Evolutionary conservation across 140 eudicot genomes (phyloP), one percentile per base, ranked within the genome.

Genomic region (Flaveria floridana): DNA sequence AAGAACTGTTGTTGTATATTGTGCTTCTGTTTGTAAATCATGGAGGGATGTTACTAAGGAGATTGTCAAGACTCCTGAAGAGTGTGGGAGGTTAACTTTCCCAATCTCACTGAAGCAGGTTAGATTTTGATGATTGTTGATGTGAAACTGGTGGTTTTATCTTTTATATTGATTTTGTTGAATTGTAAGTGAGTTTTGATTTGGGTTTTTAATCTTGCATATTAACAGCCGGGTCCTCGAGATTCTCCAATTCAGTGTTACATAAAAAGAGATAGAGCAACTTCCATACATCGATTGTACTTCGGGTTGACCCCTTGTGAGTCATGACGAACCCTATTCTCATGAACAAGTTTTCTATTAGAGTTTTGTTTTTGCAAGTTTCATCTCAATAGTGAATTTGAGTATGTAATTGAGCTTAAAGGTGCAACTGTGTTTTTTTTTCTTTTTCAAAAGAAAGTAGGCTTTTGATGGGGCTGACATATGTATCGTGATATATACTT

Each of bases 31-130:
- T 72, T 93, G 99, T 74, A 90, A 85, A 77, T 86, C 99, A 28
- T 93, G 99, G 99, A 88, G 99, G 70, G 89, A 90, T 59, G 58
- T 93, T 65, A 93, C 99, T 1, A 93, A 90, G 83, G 99, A 90
- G 80, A 90, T 88, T 76, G 99, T 93, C 16, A 87, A 84, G 86
- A 88, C 96, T 57, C 99, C 91, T 0, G 97, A 90, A 73, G 89
- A 88, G 78, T 93, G 99, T 81, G 99, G 99, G 77, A 79, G 91
- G 68, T 83, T 93, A 70, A 93, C 99, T 25, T 93, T 93, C n/a
- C 97, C 99, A 25, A 85, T 93, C 69, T 93, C 99, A 9, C 71
- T 93, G 85, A 93, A 93, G 72, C 99, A 93, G 96, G 98, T 90
- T 68, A 19, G 64, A 34, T 46, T 75, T 41, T 44, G 62, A 19